Base-by-base conservation (phyloP, 2,329 filamentous ascomycete species). In the Arachnopeziza araneosa region DNA sequence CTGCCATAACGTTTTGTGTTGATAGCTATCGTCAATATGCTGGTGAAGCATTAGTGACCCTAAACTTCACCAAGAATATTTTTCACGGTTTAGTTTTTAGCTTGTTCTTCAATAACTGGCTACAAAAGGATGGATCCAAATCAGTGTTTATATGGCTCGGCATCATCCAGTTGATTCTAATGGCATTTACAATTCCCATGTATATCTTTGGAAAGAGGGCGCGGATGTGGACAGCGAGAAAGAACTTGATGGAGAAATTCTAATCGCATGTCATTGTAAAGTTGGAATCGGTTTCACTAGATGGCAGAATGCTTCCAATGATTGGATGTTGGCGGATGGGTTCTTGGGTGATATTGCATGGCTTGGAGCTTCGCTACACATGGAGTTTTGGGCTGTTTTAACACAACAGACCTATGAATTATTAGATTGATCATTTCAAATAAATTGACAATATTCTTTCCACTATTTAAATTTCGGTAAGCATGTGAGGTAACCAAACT, bases 371-470 rank as follows among this genome's bases (percentile, higher is more conserved):
- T 44, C 17, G 36, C 10, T 14, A 44, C 17, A 44, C 4, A 44
- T 14, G 4, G 36, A 44, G 36, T 44, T 44, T 44, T 44, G 36
- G 17, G n/a, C n/a, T n/a, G n/a, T 12, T 19, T 44, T 44, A 8
- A 17, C 4, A 44, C 10, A 44, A 17, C 12, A 19, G 17, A 44
- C 12, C 36, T 44, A 44, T 3, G 17, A 44, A 6, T 98, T 98
- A 82, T 99, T 99, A 60, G 93, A 98, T 76, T 99, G 95, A 64
- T n/a, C n/a, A n/a, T n/a, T n/a, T n/a, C n/a, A n/a, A n/a, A n/a
- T n/a, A n/a, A n/a, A n/a, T n/a, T n/a, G n/a, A n/a, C n/a, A n/a
- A n/a, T n/a, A n/a, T n/a, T n/a, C n/a, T n/a, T n/a, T n/a, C n/a
- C n/a, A n/a, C n/a, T n/a, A n/a, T n/a, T n/a, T n/a, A n/a, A n/a